These are phyloP conservation scores for Plectranthus barbatus DNA, from an alignment of 257 asterid genomes.

Conservation along the genomic window DNA sequence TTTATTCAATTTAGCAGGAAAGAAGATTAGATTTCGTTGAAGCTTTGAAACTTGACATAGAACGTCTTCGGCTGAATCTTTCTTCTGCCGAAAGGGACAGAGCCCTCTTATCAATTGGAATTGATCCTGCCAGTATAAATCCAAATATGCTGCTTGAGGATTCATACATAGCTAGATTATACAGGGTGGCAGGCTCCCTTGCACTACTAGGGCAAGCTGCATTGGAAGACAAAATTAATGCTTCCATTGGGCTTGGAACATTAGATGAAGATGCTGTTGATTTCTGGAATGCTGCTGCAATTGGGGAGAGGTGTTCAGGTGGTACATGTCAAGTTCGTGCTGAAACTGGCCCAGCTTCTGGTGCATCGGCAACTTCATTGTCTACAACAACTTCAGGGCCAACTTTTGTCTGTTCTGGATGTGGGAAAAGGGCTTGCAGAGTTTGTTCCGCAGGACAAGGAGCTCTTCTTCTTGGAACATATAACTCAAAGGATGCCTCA, in stretches of 20 bases:
- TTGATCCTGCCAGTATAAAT: constrained; percentile 92
- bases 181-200: constrained; percentile 54
- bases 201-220: constrained; percentile 83
- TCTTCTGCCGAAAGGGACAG: constrained; percentile 98
- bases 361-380: constrained; percentile 25
- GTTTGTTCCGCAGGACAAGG: constrained; percentile 95
- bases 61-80: constrained; percentile 69
- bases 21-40: constrained; percentile 60
- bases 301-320: constrained; percentile 65
- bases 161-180: constrained; percentile 64
- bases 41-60: constrained; percentile 91
- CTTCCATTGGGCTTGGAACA: constrained; percentile 75
- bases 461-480: constrained; percentile 53
- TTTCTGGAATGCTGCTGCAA: constrained; percentile 78
- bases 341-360: constrained; percentile 46
- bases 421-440: constrained; percentile 69
- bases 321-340: constrained; percentile 70
- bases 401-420: constrained; percentile 55
- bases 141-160: constrained; percentile 70
- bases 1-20: constrained; percentile 45
- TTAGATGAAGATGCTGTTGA: constrained; percentile 50
- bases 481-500: constrained; percentile 47
- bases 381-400: constrained; percentile 36
- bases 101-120: constrained; percentile 75
- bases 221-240: constrained; percentile 73